Conservation (phyloP, 306 rosid species). For the Datisca glomerata region DNA sequence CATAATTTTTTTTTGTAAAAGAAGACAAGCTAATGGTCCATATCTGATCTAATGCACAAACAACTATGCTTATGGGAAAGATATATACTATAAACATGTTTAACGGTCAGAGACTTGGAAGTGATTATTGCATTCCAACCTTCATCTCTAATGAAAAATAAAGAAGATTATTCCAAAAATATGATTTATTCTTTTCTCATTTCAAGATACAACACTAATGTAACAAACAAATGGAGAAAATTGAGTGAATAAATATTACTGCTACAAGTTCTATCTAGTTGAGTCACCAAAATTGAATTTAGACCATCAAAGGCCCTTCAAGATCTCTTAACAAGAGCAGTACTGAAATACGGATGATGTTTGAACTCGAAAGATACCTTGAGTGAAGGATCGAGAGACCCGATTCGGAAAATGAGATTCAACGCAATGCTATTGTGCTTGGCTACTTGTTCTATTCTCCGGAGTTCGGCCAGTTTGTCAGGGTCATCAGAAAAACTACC, state of each 20-base stretch:
- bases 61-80: no score
- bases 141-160: no score
- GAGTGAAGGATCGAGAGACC: slow-evolving; percentile 55
- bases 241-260: background rate
- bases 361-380: slow-evolving; percentile 65
- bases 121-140: no score
- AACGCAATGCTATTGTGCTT: slow-evolving; percentile 87
- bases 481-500: slow-evolving; percentile 60
- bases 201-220: background rate
- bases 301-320: slow-evolving; percentile 25
- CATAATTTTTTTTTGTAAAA: no score
- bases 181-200: background rate
- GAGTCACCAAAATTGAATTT: slow-evolving; percentile 39
- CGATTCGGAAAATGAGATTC: slow-evolving; percentile 51
- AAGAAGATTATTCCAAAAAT: no score
- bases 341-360: slow-evolving; percentile 81
- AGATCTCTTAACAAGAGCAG: slow-evolving; percentile 78
- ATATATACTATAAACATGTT: no score
- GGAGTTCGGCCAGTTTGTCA: slow-evolving; percentile 60
- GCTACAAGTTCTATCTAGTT: background rate
- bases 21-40: no score
- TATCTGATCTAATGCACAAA: no score
- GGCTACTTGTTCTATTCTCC: slow-evolving; percentile 80
- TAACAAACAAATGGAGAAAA: background rate
- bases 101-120: no score